Evolutionary conservation across 345 rosid species (phyloP).

Genomic region (Eucalyptus virginea): DNA sequence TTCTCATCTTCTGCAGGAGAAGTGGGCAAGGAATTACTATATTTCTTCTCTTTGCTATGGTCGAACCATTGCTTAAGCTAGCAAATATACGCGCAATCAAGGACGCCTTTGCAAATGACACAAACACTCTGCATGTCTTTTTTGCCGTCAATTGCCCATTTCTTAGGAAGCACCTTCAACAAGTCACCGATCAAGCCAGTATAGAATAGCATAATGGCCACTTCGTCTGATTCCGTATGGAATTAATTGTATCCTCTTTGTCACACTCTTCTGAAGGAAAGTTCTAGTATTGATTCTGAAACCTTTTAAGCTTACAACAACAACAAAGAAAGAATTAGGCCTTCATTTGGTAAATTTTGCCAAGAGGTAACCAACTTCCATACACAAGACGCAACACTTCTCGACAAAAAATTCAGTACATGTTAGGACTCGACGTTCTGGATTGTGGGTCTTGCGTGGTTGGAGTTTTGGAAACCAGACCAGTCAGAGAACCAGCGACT

Average conservation of each 20-base stretch:
- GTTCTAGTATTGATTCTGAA: not conserved
- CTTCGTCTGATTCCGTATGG: not conserved
- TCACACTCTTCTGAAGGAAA: not conserved
- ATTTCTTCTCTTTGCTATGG: not conserved
- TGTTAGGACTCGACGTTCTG: not conserved
- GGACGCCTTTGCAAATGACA: not conserved
- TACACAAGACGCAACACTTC: not conserved
- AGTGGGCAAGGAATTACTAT: not conserved
- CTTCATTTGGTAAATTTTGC: not conserved
- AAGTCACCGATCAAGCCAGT: not conserved
- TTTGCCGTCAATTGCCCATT: not conserved
- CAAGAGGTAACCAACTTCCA: not conserved
- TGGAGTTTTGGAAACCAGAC: not conserved
- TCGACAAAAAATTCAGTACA: not conserved
- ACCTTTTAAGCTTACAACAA: not conserved
- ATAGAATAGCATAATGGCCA: not conserved
- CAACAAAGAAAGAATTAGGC: not conserved
- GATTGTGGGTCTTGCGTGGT: not conserved
- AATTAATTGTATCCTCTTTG: not conserved
- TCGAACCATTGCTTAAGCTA: not conserved
- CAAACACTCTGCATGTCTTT: not conserved
- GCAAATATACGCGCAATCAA: not conserved
- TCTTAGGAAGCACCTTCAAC: not conserved
- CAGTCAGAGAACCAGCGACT: not conserved
- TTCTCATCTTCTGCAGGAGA: not conserved